Conservation (phyloP, 78 protist genomes). For the Bodo saltans region DNA sequence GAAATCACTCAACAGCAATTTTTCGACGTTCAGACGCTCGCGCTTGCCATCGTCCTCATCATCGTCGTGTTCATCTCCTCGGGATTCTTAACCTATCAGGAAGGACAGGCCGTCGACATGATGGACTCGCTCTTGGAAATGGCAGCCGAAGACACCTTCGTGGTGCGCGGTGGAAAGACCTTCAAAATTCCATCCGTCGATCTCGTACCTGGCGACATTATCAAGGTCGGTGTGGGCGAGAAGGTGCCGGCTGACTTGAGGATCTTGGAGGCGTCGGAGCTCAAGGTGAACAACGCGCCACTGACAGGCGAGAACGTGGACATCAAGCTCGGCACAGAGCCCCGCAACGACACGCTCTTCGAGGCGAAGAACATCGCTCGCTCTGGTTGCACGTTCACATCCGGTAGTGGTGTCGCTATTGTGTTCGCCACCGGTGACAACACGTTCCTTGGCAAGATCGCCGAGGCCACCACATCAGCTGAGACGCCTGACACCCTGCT, state of each 20-base stretch:
- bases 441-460: slow-evolving; percentile 87
- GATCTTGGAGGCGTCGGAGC: neutral
- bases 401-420: slow-evolving; percentile 28
- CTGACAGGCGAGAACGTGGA: slow-evolving; percentile 34
- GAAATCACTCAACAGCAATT: too few relatives aligned
- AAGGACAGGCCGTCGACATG: slow-evolving; percentile 57
- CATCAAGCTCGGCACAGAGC: neutral
- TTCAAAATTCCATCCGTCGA: slow-evolving; percentile 25
- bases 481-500: slow-evolving; percentile 54
- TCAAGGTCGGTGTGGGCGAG: slow-evolving; percentile 34
- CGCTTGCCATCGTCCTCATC: slow-evolving; percentile 74
- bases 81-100: slow-evolving; percentile 75
- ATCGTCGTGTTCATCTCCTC: slow-evolving; percentile 77
- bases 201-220: slow-evolving; percentile 44
- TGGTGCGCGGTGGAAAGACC: slow-evolving; percentile 57
- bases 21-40: too few relatives aligned
- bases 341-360: slow-evolving; percentile 24
- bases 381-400: slow-evolving; percentile 8
- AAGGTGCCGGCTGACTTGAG: slow-evolving; percentile 55
- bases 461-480: too few relatives aligned
- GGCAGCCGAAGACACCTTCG: slow-evolving; percentile 56
- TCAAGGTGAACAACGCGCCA: slow-evolving; percentile 4
- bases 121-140: too few relatives aligned
- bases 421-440: slow-evolving; percentile 74
- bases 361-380: slow-evolving; percentile 1